Percentiles rank a stretch among this genome's conserved stretches.
Evolutionary conservation across 2,329 filamentous ascomycete species (phyloP).

Genomic region (Epicoccum sorghinum): DNA sequence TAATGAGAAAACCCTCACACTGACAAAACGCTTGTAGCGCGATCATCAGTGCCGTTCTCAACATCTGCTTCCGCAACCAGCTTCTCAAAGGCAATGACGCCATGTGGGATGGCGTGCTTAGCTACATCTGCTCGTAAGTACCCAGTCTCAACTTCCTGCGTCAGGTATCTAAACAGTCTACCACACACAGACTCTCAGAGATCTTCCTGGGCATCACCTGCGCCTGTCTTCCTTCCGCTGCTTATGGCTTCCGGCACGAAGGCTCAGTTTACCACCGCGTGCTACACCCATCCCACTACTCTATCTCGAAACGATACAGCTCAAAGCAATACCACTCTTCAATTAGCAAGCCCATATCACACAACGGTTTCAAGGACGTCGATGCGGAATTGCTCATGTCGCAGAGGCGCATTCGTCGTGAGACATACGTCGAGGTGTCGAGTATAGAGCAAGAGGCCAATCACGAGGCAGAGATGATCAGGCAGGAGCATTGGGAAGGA

Average conservation of each 20-base stretch:
- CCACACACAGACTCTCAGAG: conserved; percentile 10
- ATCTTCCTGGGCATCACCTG: conserved; percentile 19
- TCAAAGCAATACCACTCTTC: not conserved
- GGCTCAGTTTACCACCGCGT: conserved; percentile 13
- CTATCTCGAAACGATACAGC: not conserved
- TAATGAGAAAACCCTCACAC: not conserved
- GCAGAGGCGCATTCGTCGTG: not conserved
- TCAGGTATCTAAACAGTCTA: no score
- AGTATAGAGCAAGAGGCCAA: not conserved
- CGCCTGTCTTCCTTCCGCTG: conserved; percentile 13
- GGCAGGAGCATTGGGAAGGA: not conserved
- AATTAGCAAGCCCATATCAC: not conserved
- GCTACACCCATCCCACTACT: not conserved
- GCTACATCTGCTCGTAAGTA: conserved; percentile 14
- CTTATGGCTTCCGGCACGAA: conserved; percentile 10
- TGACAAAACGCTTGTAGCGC: conserved; percentile 4
- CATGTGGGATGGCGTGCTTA: conserved; percentile 4
- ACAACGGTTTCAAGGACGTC: not conserved
- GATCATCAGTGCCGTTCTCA: conserved; percentile 9
- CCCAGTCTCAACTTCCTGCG: not conserved
- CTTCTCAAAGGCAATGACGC: conserved; percentile 1
- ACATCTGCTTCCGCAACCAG: conserved; percentile 11
- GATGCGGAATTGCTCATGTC: not conserved
- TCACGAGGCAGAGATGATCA: not conserved
- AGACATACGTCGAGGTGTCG: not conserved